Percentiles rank a stretch among this genome's conserved stretches.
These are phyloP conservation scores for Stevia rebaudiana DNA, from an alignment of 140 eudicot genomes.

Conservation along the genomic window DNA sequence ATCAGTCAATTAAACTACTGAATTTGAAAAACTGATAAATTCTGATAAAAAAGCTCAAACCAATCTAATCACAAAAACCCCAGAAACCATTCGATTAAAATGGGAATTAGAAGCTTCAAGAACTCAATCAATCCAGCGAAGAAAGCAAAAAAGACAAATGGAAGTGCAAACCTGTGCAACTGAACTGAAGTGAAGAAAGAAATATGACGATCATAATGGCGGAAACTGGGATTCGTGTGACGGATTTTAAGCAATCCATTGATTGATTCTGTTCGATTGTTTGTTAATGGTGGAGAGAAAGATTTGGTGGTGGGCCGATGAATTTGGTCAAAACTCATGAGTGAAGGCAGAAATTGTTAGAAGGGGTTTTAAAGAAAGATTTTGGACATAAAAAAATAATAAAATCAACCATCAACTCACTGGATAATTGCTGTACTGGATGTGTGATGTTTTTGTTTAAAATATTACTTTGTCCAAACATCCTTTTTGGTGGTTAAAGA, in stretches of 20 bases:
- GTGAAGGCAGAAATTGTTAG: neutral
- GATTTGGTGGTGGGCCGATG: slow-evolving; percentile 24
- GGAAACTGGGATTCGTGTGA: slow-evolving; percentile 21
- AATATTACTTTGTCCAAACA: slow-evolving; percentile 17
- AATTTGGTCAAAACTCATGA: neutral
- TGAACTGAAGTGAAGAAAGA: slow-evolving; percentile 32
- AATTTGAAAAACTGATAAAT: neutral
- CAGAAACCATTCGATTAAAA: neutral
- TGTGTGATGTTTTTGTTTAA: neutral
- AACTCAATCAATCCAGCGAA: neutral
- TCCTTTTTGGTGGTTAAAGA: neutral
- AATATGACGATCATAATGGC: slow-evolving; percentile 29
- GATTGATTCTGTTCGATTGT: neutral
- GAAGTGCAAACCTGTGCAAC: slow-evolving; percentile 35
- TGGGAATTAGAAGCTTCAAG: neutral
- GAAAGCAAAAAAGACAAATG: neutral
- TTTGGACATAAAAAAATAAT: neutral
- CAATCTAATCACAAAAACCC: slow-evolving; percentile 11
- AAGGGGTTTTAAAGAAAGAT: neutral
- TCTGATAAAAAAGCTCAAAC: neutral
- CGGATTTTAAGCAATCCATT: slow-evolving; percentile 41
- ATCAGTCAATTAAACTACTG: slow-evolving; percentile 3
- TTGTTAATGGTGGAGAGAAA: slow-evolving; percentile 4
- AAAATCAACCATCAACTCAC: neutral
- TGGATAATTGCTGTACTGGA: slow-evolving; percentile 22